phyloP scores from a whole-genome alignment of 148 eudicot genomes.

The Fagopyrum esculentum region DNA sequence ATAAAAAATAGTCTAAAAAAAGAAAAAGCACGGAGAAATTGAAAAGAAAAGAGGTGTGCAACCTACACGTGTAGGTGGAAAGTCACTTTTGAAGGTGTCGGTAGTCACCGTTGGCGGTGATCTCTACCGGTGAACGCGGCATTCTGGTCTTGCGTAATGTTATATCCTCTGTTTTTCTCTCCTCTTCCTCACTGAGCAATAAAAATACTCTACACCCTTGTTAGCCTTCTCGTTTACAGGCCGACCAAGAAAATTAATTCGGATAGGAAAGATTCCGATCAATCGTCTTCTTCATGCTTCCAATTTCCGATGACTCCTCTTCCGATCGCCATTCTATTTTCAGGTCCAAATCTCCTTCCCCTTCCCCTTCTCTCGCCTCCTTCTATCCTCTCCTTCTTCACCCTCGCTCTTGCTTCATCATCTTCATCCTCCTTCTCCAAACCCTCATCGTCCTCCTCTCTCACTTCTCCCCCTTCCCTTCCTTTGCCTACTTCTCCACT shows the following conservation, averaged over 20 bases:
- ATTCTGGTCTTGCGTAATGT: neutral
- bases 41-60: neutral
- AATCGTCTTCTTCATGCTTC: constrained; percentile 29
- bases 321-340: constrained; percentile 12
- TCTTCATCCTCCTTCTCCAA: constrained; percentile 51
- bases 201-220: neutral
- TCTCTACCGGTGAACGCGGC: neutral
- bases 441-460: constrained; percentile 36
- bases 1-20: too few relatives aligned
- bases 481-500: neutral
- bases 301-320: constrained; percentile 15
- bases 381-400: constrained; percentile 22
- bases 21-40: too few relatives aligned
- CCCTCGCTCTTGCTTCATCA: constrained; percentile 54
- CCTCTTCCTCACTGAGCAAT: neutral
- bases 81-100: neutral
- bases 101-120: constrained; percentile 5
- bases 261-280: neutral
- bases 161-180: neutral
- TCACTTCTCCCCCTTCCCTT: constrained; percentile 26
- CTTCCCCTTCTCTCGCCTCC: constrained; percentile 12
- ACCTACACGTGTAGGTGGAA: neutral
- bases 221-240: neutral
- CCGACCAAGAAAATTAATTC: neutral
- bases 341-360: constrained; percentile 15